Base-by-base conservation (phyloP, 2,329 filamentous ascomycete genomes). In the Pochonia chlamydosporia region DNA sequence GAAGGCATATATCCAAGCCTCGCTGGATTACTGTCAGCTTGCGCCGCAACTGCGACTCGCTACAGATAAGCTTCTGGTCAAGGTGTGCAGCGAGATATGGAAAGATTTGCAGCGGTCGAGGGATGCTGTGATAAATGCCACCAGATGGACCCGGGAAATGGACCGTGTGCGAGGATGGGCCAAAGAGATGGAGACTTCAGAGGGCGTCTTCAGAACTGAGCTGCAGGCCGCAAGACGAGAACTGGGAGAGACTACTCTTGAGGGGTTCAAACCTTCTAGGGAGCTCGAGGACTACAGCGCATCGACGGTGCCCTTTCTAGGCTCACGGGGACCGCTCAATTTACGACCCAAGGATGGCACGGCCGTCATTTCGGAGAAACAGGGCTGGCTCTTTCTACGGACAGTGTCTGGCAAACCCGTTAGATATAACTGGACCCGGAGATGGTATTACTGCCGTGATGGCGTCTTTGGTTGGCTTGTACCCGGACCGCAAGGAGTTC, bases 381-480 rank as follows among this genome's bases (percentile, higher is more conserved):
- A 97, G 65, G 91, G 92, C 3, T 99, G 93, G 93, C 71, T 99
- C 3, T 95, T 91, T 63, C 65, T 96, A 56, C 79, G 89, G 44
- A 87, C 84, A 1, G 72, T 91, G 7, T 84, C 87, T 2, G 91
- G 90, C 30, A 97, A 96, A 64, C 92, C 92, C 1, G 87, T 90
- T 13, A 78, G 92, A 51, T 89, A 90, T n/a, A 79, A 81, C 35
- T 99, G 93, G 93, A 79, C 89, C 23, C 81, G 89, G 50, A 79
- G 92, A 45, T 99, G 93, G 93, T 96, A 93, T 61, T 97, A 96
- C 64, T 85, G 96, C 56, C 91, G 92, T 54, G 85, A 95, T 60
- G 92, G 93, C 33, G 93, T 97, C 49, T 97, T 99, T 65, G 93
- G 93, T 20, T 97, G 90, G 82, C 75, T 99, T 5, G 80, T 93